A percentile compares a stretch with the other conserved stretches of the same genome.
phyloP scores from a whole-genome alignment of 163 green algal genomes.

The Scenedesmus sp. region DNA sequence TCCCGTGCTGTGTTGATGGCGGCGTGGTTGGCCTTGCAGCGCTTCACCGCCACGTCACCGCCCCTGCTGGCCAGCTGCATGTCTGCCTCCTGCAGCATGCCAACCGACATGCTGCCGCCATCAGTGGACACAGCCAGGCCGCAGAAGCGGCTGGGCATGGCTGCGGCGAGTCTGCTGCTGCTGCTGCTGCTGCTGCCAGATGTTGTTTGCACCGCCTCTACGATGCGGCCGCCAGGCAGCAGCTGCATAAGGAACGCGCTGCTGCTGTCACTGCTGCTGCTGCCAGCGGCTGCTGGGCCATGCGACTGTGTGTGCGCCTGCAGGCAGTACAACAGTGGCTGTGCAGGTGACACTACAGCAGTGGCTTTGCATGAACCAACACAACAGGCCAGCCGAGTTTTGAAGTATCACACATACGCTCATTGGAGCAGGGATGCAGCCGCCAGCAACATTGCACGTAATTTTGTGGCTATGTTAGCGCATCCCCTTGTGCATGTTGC shows the following conservation, averaged over 20 bases:
- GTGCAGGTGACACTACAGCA: too few relatives aligned
- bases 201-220: background rate
- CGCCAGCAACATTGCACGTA: too few relatives aligned
- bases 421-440: too few relatives aligned
- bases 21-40: constrained; percentile 13
- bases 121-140: constrained; percentile 37
- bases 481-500: background rate
- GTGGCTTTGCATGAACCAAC: too few relatives aligned
- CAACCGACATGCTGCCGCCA: constrained; percentile 17
- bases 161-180: background rate
- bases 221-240: constrained; percentile 1
- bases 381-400: too few relatives aligned
- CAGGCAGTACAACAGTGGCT: background rate
- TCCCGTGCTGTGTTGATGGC: constrained; percentile 19
- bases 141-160: constrained; percentile 50
- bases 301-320: background rate
- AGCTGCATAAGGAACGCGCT: background rate
- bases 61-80: background rate
- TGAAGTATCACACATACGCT: too few relatives aligned
- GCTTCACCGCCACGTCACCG: background rate
- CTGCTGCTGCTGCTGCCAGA: constrained; percentile 14
- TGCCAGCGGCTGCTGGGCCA: background rate
- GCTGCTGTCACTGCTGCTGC: background rate
- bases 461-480: too few relatives aligned
- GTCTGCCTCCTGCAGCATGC: constrained; percentile 31